Conservation (phyloP, 2,329 filamentous ascomycete genomes). For the Tolypocladium sp. region DNA sequence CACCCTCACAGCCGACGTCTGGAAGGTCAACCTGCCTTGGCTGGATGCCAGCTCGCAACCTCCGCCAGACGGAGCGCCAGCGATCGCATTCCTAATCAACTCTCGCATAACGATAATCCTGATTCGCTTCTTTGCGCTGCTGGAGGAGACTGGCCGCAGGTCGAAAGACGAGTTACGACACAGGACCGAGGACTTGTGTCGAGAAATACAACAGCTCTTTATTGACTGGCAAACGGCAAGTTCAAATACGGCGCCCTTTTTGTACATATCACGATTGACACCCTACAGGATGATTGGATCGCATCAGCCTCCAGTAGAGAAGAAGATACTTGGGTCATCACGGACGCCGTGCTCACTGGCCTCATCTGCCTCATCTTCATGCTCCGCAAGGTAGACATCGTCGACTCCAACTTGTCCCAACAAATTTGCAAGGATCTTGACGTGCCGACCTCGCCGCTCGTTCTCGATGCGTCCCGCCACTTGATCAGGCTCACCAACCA, state of each 20-base stretch:
- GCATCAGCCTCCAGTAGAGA: slow-evolving; percentile 6
- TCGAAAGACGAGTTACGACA: not conserved
- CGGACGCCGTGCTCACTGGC: slow-evolving; percentile 17
- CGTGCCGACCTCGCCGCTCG: not conserved
- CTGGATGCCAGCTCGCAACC: slow-evolving; percentile 11
- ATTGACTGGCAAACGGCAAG: not conserved
- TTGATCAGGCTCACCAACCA: not conserved
- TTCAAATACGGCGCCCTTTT: not conserved
- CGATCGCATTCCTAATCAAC: slow-evolving; percentile 15
- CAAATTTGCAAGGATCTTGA: not conserved
- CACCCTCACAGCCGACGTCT: slow-evolving; percentile 13
- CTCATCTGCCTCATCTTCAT: slow-evolving; percentile 23
- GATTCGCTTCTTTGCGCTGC: slow-evolving; percentile 18
- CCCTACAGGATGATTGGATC: not conserved
- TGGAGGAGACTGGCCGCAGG: slow-evolving; percentile 10
- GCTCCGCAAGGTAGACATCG: slow-evolving; percentile 16
- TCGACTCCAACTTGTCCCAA: not conserved
- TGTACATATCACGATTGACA: not conserved
- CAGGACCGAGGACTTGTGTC: not conserved
- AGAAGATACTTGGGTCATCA: slow-evolving; percentile 16
- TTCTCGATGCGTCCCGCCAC: not conserved
- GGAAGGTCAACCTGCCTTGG: slow-evolving; percentile 23
- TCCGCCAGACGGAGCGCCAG: slow-evolving; percentile 12
- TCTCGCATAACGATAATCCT: slow-evolving; percentile 18
- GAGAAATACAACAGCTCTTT: not conserved